Evolutionary conservation across 2,329 filamentous ascomycete species (phyloP).

Genomic region (Colletotrichum limetticola): DNA sequence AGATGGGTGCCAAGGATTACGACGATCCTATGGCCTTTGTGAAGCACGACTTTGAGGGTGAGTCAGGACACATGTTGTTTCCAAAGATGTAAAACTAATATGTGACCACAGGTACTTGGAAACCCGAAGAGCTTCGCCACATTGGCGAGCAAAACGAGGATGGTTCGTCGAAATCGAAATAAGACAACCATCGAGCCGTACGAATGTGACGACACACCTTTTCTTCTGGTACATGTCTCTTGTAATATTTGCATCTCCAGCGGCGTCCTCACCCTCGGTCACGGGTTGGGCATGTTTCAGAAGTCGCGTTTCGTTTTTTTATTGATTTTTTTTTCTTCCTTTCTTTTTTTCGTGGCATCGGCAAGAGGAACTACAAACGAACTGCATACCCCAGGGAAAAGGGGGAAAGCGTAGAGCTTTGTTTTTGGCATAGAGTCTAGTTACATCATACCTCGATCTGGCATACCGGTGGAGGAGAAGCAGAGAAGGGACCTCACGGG

Average conservation of each 20-base stretch:
- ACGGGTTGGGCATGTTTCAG: constrained; percentile 2
- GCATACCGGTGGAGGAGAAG: not conserved
- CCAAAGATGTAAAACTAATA: not conserved
- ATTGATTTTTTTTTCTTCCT: constrained; percentile 8
- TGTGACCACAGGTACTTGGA: constrained; percentile 72
- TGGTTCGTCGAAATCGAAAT: not conserved
- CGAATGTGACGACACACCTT: constrained; percentile 11
- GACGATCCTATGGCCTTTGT: constrained; percentile 98
- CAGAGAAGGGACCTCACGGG: not conserved
- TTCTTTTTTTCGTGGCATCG: constrained; percentile 1
- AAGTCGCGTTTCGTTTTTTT: not conserved
- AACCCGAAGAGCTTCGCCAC: constrained; percentile 76
- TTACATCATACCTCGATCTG: not conserved
- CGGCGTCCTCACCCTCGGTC: constrained; percentile 14
- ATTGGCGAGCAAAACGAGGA: constrained; percentile 63
- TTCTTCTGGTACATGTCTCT: constrained; percentile 15
- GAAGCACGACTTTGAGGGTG: constrained; percentile 96
- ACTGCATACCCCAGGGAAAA: constrained; percentile 23
- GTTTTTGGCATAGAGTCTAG: constrained; percentile 21
- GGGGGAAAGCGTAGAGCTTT: constrained; percentile 29
- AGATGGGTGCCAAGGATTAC: constrained; percentile 89
- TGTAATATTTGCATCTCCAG: constrained; percentile 27
- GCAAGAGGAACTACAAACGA: constrained; percentile 8
- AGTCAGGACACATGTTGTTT: constrained; percentile 39
- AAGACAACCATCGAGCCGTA: constrained; percentile 1